These are phyloP conservation scores for Wickerhamiella occidentalis DNA, from an alignment of 805 yeast genomes.

Conservation along the genomic window DNA sequence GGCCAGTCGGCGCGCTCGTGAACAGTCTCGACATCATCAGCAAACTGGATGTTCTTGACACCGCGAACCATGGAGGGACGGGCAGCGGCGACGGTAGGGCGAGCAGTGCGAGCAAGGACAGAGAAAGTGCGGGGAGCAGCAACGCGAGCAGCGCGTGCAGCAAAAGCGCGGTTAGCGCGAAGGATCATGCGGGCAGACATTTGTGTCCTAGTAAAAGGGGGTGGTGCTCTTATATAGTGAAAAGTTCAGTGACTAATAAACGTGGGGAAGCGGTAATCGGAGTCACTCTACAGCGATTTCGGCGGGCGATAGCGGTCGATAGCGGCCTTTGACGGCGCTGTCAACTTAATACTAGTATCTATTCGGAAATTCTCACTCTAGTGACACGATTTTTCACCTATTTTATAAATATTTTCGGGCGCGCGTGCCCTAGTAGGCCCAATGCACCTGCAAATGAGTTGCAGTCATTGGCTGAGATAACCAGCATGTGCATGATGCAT, in stretches of 20 bases:
- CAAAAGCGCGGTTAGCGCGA: conserved; percentile 25
- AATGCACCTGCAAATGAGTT: neutral
- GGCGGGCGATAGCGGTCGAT: conserved; percentile 4
- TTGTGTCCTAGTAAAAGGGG: neutral
- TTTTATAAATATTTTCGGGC: neutral
- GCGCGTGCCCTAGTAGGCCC: neutral
- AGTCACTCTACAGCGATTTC: conserved; percentile 4
- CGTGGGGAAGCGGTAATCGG: conserved; percentile 4
- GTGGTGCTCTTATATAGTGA: neutral
- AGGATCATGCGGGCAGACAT: conserved; percentile 25
- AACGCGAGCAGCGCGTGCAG: conserved; percentile 38
- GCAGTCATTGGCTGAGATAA: conserved; percentile 10
- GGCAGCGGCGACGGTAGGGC: conserved; percentile 28
- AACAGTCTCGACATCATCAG: conserved; percentile 82
- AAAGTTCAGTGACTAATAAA: conserved; percentile 1
- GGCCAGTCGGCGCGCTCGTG: conserved; percentile 99
- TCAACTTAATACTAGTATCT: neutral
- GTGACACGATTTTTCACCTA: neutral
- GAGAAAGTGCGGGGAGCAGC: conserved; percentile 55
- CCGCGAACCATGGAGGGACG: conserved; percentile 67
- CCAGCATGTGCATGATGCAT: conserved; percentile 2
- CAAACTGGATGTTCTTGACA: conserved; percentile 91
- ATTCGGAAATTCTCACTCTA: neutral
- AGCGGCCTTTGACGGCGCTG: neutral
- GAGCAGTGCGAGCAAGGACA: conserved; percentile 31